Evolutionary conservation across 139 green algal species (phyloP), one percentile per base, ranked within the genome.

Genomic region (Chara braunii): DNA sequence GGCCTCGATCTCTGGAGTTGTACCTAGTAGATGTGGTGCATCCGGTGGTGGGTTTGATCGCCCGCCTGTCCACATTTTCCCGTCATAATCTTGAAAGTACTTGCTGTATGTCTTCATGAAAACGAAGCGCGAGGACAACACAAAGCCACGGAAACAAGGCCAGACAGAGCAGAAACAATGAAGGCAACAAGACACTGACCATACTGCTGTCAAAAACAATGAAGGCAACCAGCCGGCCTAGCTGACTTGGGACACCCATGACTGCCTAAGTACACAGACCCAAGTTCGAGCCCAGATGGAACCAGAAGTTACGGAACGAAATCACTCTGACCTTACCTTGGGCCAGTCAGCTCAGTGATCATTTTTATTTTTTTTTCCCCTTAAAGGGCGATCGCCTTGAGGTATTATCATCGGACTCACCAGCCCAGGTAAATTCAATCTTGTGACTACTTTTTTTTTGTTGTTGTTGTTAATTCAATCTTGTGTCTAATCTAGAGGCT

Each of bases 1-100:
- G 30, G 61, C 48, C 53, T 91, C 85, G 8, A 91, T 88, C 37
- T 87, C 83, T 12, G 80, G 75, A 7, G 74, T 81, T 55, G 36
- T 81, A 24, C 75, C 81, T 22, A 91, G 48, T 48, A 92, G 66
- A 29, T 78, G 75, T 1, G 83, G 81, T 3, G 78, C 76, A 29
- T 66, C 80, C 12, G 71, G 75, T 0, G 72, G 63, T 0, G 83
- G 74, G 35, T 75, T 79, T 32, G 54, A 53, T 0, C 76, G 57
- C 3, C 43, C 9, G 34, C 68, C 83, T 36, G 67, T 63, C 50
- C 78, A 87, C 0, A 74, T 50, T 14, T 40, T 62, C 22, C 83
- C 85, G 52, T 89, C 80, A 0, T 57, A 55, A 34, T 79, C 64
- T 7, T 51, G 37, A 58, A 90, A 89, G 66, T 81, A 70, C 3